These are phyloP conservation scores for Apiospora sp. DNA, from an alignment of 2,329 filamentous ascomycete species.

Conservation along the genomic window DNA sequence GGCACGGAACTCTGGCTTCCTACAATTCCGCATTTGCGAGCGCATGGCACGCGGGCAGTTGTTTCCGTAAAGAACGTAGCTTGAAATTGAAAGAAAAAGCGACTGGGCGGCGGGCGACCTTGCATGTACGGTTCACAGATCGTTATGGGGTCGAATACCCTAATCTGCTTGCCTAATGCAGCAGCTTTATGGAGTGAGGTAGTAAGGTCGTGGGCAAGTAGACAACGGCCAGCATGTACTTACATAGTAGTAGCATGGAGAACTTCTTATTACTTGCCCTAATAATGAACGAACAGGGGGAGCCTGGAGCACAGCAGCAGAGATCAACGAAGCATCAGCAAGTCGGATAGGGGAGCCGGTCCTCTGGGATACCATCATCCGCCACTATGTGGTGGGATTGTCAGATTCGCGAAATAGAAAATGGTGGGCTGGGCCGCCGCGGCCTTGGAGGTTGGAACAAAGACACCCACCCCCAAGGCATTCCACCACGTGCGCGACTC, in stretches of 20 bases:
- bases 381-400: slow-evolving; percentile 18
- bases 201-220: neutral
- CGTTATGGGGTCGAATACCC: slow-evolving; percentile 19
- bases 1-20: slow-evolving; percentile 9
- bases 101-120: no score
- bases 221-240: neutral
- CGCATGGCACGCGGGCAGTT: slow-evolving; percentile 9
- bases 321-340: neutral
- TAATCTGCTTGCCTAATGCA: slow-evolving; percentile 19
- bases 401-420: slow-evolving; percentile 14
- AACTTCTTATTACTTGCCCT: neutral
- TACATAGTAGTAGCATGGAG: neutral
- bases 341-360: slow-evolving; percentile 3
- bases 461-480: neutral
- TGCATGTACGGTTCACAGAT: slow-evolving; percentile 12
- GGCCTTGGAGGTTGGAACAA: neutral
- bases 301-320: neutral
- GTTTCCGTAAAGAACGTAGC: slow-evolving; percentile 4
- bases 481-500: slow-evolving; percentile 18
- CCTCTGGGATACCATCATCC: slow-evolving; percentile 14
- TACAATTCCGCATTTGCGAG: slow-evolving; percentile 16
- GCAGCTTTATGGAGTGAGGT: neutral
- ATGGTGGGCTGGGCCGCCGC: neutral
- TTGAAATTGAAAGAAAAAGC: neutral
- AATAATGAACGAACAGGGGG: slow-evolving; percentile 5